Evolutionary conservation across 495 filamentous ascomycete species (phyloP).

Genomic region (Xylaria telfairii): DNA sequence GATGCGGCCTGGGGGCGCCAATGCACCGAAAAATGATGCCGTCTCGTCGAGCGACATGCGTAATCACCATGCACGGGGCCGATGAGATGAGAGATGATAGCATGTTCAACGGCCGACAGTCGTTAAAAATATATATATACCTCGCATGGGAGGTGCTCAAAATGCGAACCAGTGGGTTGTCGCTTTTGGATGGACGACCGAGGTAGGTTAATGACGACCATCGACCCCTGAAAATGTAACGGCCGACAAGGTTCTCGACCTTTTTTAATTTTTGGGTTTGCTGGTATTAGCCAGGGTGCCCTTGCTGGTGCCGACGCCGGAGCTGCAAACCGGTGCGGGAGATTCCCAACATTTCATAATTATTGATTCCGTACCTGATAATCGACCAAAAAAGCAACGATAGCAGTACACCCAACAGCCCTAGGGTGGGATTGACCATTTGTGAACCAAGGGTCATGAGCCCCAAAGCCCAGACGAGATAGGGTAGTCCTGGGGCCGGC

Average conservation of each 20-base stretch:
- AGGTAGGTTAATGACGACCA: background rate
- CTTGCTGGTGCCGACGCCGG: slow-evolving; percentile 2
- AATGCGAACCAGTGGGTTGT: background rate
- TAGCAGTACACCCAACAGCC: background rate
- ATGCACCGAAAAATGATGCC: background rate
- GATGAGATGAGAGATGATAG: background rate
- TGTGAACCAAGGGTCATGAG: no score
- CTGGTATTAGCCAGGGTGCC: slow-evolving; percentile 3
- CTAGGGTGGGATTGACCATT: slow-evolving; percentile 6
- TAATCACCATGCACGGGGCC: background rate
- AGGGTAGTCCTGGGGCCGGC: background rate
- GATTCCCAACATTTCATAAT: slow-evolving; percentile 2
- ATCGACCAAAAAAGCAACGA: slow-evolving; percentile 8
- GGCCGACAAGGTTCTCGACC: slow-evolving; percentile 15
- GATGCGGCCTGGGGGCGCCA: slow-evolving; percentile 1
- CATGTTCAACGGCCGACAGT: background rate
- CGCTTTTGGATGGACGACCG: background rate
- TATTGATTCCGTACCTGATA: slow-evolving; percentile 4
- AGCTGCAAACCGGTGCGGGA: background rate
- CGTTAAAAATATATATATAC: background rate
- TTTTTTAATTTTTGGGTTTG: background rate
- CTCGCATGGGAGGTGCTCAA: background rate
- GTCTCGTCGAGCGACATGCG: slow-evolving; percentile 1
- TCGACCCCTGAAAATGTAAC: slow-evolving; percentile 12
- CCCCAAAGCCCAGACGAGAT: background rate